Conservation (phyloP, 495 filamentous ascomycete genomes). For the Aspergillus nidulans region DNA sequence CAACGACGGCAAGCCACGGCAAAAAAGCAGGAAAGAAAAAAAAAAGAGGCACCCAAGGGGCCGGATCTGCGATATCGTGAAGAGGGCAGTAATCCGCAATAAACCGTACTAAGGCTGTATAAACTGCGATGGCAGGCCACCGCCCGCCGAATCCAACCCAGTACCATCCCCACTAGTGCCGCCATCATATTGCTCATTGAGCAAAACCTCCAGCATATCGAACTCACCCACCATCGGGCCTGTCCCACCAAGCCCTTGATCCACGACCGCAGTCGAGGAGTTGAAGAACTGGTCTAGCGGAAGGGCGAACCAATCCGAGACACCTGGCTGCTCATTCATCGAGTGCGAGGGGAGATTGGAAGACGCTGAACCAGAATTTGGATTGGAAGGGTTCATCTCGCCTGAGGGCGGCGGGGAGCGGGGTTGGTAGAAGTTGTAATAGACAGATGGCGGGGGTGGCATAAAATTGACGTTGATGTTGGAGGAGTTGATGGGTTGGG, state of each 20-base stretch:
- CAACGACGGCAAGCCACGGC: background rate
- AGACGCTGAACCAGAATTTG: constrained; percentile 12
- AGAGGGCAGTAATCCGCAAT: too few species aligned
- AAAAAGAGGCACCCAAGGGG: background rate
- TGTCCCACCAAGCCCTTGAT: constrained; percentile 46
- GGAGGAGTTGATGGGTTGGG: constrained; percentile 46
- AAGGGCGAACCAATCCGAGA: constrained; percentile 45
- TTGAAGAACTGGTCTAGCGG: constrained; percentile 51
- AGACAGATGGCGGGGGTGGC: constrained; percentile 45
- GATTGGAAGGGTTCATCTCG: constrained; percentile 19
- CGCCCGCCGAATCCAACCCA: constrained; percentile 1
- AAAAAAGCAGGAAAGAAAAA: background rate
- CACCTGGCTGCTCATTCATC: constrained; percentile 17
- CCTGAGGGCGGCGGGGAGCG: constrained; percentile 30
- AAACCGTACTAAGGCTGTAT: constrained; percentile 12
- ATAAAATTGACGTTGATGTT: constrained; percentile 47
- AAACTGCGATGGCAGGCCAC: constrained; percentile 17
- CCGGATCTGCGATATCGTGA: too few species aligned
- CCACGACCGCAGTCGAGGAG: constrained; percentile 43
- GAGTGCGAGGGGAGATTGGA: constrained; percentile 25
- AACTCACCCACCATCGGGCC: constrained; percentile 47
- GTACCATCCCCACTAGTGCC: constrained; percentile 23
- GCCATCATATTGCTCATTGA: constrained; percentile 44
- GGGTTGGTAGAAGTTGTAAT: constrained; percentile 45
- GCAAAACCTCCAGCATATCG: constrained; percentile 46